phyloP scores from a whole-genome alignment of 2,329 filamentous ascomycete genomes.

The Microcera coccophila region DNA sequence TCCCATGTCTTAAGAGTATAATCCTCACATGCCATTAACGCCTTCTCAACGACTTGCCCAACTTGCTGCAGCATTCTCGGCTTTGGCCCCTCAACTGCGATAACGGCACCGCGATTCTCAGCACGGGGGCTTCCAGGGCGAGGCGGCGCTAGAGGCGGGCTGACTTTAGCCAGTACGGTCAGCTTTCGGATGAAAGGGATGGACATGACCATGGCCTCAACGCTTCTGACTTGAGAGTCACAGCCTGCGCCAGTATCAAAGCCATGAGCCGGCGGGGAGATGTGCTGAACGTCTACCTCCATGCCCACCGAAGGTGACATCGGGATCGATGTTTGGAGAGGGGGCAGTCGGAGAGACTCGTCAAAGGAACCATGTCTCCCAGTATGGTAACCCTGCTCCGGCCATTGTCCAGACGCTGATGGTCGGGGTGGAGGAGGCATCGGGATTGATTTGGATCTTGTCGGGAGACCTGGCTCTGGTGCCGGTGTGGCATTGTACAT shows the following conservation, averaged over 20 bases:
- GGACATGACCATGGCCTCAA: constrained; percentile 70
- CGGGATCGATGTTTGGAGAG: constrained; percentile 45
- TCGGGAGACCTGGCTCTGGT: constrained; percentile 29
- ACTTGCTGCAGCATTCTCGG: constrained; percentile 48
- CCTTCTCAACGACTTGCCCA: constrained; percentile 61
- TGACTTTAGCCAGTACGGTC: constrained; percentile 69
- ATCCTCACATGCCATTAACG: constrained; percentile 48
- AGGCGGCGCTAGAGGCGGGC: constrained; percentile 56
- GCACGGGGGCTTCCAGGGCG: constrained; percentile 29
- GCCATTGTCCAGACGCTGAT: constrained; percentile 26
- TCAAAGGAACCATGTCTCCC: constrained; percentile 49
- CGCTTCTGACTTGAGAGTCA: constrained; percentile 40
- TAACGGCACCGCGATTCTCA: constrained; percentile 67
- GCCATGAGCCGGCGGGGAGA: constrained; percentile 26
- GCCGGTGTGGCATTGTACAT: constrained; percentile 25
- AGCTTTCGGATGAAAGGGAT: constrained; percentile 75
- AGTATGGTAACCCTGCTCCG: constrained; percentile 28
- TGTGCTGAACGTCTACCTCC: constrained; percentile 25
- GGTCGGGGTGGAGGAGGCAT: constrained; percentile 56
- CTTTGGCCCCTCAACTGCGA: constrained; percentile 77
- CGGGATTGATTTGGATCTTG: constrained; percentile 35
- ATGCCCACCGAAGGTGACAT: constrained; percentile 27
- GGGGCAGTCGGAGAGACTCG: constrained; percentile 51
- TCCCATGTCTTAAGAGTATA: constrained; percentile 43
- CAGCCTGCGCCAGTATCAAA: constrained; percentile 21